Base-by-base conservation (phyloP, 2,329 filamentous ascomycete species). In the Fusarium sterilihyphosum region DNA sequence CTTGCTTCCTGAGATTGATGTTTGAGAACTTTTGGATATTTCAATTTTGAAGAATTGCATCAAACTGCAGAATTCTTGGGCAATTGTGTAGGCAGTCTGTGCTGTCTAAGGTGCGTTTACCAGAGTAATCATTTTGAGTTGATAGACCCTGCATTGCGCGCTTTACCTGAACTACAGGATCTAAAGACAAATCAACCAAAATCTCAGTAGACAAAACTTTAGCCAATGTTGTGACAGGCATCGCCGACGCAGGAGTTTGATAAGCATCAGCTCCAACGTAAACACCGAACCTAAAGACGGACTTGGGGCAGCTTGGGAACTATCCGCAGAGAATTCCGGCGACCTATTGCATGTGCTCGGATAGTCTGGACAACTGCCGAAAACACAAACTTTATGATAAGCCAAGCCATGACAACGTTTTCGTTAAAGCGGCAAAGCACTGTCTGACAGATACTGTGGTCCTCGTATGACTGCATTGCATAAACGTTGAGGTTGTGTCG, bases 11-110 rank as follows among this genome's bases (percentile, higher is more conserved):
- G 3, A 41, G 22, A n/a, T n/a, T 41, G 7, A 44, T 44, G 0
- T 8, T 24, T 12, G n/a, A 43, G n/a, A 5, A 3, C 14, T 11
- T 5, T n/a, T 29, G 26, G 7, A 29, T 29, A 8, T 29, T 29
- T 29, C 26, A 9, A 9, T 29, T 29, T 13, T 5, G 24, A 18
- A 13, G 43, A 7, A 5, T 8, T 18, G 1, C 5, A 46, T 14
- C 24, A 0, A 44, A 20, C 8, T 11, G 6, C 1, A n/a, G 14
- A 1, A 0, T 6, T 24, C 8, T 9, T n/a, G 22, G 22, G 22
- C 8, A 9, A n/a, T 10, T 43, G 5, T 16, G 8, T 43, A 14
- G 14, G 8, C 0, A 17, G 41, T 24, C 2, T 5, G 8, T 24
- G 41, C 8, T 43, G 5, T 1, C 22, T 16, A 2, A 17, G 10